Conservation (phyloP, 305 asterid species). For the Lippia alba region DNA sequence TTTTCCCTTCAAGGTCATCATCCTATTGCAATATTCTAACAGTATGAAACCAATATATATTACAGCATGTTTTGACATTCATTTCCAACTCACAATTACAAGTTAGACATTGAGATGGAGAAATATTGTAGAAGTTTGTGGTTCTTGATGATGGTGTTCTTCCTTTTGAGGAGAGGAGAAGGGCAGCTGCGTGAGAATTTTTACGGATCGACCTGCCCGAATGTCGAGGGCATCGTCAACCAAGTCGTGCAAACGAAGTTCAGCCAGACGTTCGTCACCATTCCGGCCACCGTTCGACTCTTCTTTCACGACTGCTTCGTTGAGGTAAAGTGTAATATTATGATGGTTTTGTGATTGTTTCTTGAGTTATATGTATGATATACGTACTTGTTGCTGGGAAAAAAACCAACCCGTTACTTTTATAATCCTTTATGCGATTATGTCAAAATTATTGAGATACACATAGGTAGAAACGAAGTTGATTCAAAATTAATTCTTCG, state of each 20-base stretch:
- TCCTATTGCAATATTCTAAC: conserved; percentile 30
- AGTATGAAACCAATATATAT: conserved; percentile 23
- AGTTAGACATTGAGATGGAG: conserved; percentile 38
- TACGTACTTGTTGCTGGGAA: no score
- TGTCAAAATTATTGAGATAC: no score
- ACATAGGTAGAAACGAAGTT: no score
- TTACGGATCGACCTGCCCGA: conserved; percentile 59
- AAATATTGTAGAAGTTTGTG: conserved; percentile 26
- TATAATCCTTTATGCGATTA: no score
- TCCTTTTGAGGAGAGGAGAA: conserved; percentile 39
- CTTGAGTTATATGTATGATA: no score
- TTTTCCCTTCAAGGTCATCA: conserved; percentile 9
- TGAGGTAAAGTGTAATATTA: conserved; percentile 40
- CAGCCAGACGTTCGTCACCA: conserved; percentile 57
- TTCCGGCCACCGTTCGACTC: conserved; percentile 75
- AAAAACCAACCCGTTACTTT: no score
- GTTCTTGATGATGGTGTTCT: conserved; percentile 37
- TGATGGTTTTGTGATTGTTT: no score
- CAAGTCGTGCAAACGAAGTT: conserved; percentile 55
- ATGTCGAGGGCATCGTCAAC: conserved; percentile 56
- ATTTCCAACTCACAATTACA: not conserved
- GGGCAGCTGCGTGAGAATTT: conserved; percentile 59
- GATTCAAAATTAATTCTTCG: no score
- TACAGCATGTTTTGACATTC: conserved; percentile 20
- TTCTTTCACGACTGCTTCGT: conserved; percentile 81